These are phyloP conservation scores for Willaertia magna DNA, from an alignment of 208 protist genomes.

Conservation along the genomic window DNA sequence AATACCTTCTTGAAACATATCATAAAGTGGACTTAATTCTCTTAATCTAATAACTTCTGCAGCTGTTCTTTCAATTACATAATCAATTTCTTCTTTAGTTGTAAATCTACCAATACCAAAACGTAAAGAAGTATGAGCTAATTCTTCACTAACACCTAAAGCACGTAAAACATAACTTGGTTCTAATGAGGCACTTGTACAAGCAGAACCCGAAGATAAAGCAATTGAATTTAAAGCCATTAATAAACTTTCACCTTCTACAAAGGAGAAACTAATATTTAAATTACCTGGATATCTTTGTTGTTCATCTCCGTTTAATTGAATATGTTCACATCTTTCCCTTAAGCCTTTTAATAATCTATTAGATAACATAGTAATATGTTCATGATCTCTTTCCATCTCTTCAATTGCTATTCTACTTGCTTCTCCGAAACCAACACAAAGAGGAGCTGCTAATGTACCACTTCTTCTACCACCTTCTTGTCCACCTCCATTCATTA, in stretches of 20 bases:
- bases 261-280: slow-evolving; percentile 95
- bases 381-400: slow-evolving; percentile 75
- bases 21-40: slow-evolving; percentile 94
- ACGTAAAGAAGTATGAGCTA: slow-evolving; percentile 96
- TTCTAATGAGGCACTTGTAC: slow-evolving; percentile 96
- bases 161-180: slow-evolving; percentile 96
- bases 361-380: slow-evolving; percentile 59
- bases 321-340: slow-evolving; percentile 57
- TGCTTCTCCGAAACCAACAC: slow-evolving; percentile 82
- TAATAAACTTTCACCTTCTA: slow-evolving; percentile 96
- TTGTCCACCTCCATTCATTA: slow-evolving; percentile 97
- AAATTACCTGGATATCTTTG: slow-evolving; percentile 82
- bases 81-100: slow-evolving; percentile 83
- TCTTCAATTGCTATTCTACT: slow-evolving; percentile 71
- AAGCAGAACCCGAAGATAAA: slow-evolving; percentile 86
- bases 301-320: slow-evolving; percentile 80
- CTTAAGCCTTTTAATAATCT: slow-evolving; percentile 67
- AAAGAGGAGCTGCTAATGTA: slow-evolving; percentile 76
- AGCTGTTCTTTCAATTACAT: slow-evolving; percentile 65
- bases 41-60: slow-evolving; percentile 81
- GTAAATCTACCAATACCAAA: slow-evolving; percentile 97
- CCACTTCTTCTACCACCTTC: slow-evolving; percentile 85
- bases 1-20: slow-evolving; percentile 92
- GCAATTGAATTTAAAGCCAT: slow-evolving; percentile 85
- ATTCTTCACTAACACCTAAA: slow-evolving; percentile 91